phyloP scores from a whole-genome alignment of 768 basidiomycete genomes.

The Leccinum rimulosum region DNA sequence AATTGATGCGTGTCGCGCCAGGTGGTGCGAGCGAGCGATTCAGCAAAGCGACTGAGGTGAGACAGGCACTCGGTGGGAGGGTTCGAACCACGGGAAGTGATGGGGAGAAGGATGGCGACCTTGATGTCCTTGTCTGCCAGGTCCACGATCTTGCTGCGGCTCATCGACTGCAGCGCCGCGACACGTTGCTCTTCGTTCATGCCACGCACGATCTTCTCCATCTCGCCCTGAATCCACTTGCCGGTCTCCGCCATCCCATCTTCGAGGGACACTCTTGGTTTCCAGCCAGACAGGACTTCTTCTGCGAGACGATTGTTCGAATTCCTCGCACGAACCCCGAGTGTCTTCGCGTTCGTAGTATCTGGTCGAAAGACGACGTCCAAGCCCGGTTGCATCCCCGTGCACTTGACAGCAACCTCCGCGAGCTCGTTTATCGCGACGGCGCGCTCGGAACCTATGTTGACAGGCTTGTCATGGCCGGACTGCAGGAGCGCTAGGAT shows the following conservation, averaged over 20 bases:
- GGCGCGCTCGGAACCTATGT: constrained; percentile 50
- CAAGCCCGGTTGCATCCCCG: constrained; percentile 26
- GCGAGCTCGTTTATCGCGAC: constrained; percentile 45
- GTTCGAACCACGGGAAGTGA: constrained; percentile 48
- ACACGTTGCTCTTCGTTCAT: constrained; percentile 10
- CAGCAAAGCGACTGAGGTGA: constrained; percentile 41
- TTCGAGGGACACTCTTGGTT: constrained; percentile 38
- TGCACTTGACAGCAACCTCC: constrained; percentile 35
- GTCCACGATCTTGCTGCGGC: constrained; percentile 38
- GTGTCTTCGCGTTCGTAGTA: constrained; percentile 29
- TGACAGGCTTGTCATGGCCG: constrained; percentile 36
- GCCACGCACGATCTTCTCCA: constrained; percentile 22
- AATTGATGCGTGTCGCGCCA: constrained; percentile 38
- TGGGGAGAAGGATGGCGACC: constrained; percentile 56
- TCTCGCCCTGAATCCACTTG: constrained; percentile 45
- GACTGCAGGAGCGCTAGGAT: constrained; percentile 44
- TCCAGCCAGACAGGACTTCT: constrained; percentile 38
- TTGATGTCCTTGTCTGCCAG: constrained; percentile 34
- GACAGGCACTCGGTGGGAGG: constrained; percentile 39
- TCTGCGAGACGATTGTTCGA: constrained; percentile 45
- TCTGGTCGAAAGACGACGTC: constrained; percentile 28
- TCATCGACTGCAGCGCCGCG: constrained; percentile 23
- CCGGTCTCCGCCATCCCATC: constrained; percentile 48
- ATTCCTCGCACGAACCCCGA: constrained; percentile 51
- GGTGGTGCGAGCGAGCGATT: constrained; percentile 46